Evolutionary conservation across 2,329 filamentous ascomycete genomes (phyloP).

Genomic region (Cladobotryum mycophilum): DNA sequence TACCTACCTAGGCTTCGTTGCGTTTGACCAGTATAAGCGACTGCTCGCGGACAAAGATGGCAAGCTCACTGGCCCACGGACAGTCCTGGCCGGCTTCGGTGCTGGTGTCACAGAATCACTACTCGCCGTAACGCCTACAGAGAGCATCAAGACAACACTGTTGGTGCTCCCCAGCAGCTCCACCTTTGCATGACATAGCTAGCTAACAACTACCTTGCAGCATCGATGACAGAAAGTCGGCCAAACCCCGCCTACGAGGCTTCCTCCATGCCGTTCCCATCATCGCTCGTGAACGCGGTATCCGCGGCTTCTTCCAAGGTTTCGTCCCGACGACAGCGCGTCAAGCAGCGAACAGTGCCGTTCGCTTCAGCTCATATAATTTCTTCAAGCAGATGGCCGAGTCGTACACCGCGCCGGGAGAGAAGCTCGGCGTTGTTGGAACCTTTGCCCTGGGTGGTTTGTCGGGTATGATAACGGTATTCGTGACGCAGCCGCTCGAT

Average conservation of each 20-base stretch:
- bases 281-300: constrained; percentile 79
- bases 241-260: constrained; percentile 79
- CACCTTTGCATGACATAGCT: neutral
- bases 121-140: constrained; percentile 90
- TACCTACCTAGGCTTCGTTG: constrained; percentile 62
- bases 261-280: constrained; percentile 86
- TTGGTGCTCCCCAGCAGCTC: constrained; percentile 24
- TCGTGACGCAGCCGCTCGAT: constrained; percentile 68
- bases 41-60: constrained; percentile 77
- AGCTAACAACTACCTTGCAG: constrained; percentile 34
- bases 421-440: constrained; percentile 81
- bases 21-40: constrained; percentile 90
- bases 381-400: constrained; percentile 85
- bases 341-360: constrained; percentile 90
- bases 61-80: constrained; percentile 82
- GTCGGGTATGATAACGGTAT: constrained; percentile 88
- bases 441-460: constrained; percentile 89
- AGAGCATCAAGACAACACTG: constrained; percentile 97
- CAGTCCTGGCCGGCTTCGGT: constrained; percentile 88
- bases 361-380: constrained; percentile 86
- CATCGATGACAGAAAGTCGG: constrained; percentile 88
- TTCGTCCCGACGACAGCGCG: constrained; percentile 91
- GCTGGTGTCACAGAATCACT: constrained; percentile 92
- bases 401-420: constrained; percentile 85
- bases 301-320: constrained; percentile 93